Base-by-base conservation (phyloP, 306 rosid genomes). In the Malus fusca region DNA sequence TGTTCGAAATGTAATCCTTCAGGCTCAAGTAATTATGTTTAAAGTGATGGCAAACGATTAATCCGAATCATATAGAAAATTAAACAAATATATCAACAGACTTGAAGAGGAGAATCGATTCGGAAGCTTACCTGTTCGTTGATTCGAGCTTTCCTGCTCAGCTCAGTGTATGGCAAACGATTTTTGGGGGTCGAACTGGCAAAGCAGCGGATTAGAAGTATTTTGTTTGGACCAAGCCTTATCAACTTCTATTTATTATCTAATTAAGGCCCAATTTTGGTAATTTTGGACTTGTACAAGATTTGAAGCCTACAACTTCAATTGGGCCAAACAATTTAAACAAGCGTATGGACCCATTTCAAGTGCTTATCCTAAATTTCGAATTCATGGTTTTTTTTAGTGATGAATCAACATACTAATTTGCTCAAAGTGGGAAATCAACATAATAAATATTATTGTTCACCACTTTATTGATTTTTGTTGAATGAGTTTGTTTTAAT, bases 61-160 rank as follows among this genome's bases (percentile, higher is more conserved):
- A 58, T 3, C 21, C 10, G 37, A 31, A 65, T 1, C 1, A 22
- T 31, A 77, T 8, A 44, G 9, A 64, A 69, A 60, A 44, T 33
- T 10, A 60, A 31, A 10, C 17, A 4, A 30, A 18, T 8, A 15
- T 15, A 44, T 4, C 3, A 25, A 17, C 40, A 33, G 64, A 31
- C 2, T 26, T 75, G 68, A 63, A 63, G 22, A 63, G 26, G 37
- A 33, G 18, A 40, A 23, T 15, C 68, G 40, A n/a, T 28, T 26
- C 28, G 33, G 43, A 68, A 72, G 53, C 43, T 51, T 28, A 73
- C 82, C 78, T 15, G 74, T n/a, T 72, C 61, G 21, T 37, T 25
- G 74, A 37, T 43, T 55, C n/a, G 56, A 72, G 51, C 53, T 48
- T 55, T 73, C 56, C 28, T 1, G 13, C 19, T 63, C 44, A 19